Evolutionary conservation across 2,329 filamentous ascomycete species (phyloP), one percentile per base, ranked within the genome.

Genomic region (Scedosporium boydii): DNA sequence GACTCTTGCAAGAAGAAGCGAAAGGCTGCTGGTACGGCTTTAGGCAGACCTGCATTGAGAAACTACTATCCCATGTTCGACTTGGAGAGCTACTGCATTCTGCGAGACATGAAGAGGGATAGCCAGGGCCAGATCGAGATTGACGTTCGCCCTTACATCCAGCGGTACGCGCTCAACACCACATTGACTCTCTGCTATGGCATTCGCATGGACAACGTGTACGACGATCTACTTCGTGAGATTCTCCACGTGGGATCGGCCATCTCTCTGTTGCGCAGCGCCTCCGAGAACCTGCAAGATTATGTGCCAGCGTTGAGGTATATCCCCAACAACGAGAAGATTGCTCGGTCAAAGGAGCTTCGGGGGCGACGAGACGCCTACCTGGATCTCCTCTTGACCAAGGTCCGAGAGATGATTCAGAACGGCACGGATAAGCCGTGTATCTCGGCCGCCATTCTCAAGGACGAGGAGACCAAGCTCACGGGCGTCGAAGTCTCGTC

Each of bases 171-270:
- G 0, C 71, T 83, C 7, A 83, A 82, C 68, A 82, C 80, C 0
- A 82, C 80, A 0, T 69, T 83, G 18, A 83, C 80, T 0, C 73
- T 83, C 1, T 82, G 79, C 66, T 83, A 83, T 60, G 80, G 80
- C 0, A 81, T 82, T 46, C 76, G 80, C 1, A 83, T 83, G 80
- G 80, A 82, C 66, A 74, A 71, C 4, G 77, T 82, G 0, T 81
- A 80, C 65, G 81, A 82, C 60, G 74, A 75, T 1, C 70, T 83
- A 57, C 69, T 83, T 7, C 74, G 79, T 3, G 80, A 82, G 67
- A 81, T 83, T 42, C 71, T 82, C 0, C 71, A 82, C 63, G 80
- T 83, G 3, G 80, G 80, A 1, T 80, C 77, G 0, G 78, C 79
- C 0, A 82, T 83, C 58, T 78, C 74, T 1, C 71, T 82, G 1